A percentile compares a stretch with the other conserved stretches of the same genome.
Evolutionary conservation across 768 basidiomycete species (phyloP).

Genomic region (Boletus barrowsii): DNA sequence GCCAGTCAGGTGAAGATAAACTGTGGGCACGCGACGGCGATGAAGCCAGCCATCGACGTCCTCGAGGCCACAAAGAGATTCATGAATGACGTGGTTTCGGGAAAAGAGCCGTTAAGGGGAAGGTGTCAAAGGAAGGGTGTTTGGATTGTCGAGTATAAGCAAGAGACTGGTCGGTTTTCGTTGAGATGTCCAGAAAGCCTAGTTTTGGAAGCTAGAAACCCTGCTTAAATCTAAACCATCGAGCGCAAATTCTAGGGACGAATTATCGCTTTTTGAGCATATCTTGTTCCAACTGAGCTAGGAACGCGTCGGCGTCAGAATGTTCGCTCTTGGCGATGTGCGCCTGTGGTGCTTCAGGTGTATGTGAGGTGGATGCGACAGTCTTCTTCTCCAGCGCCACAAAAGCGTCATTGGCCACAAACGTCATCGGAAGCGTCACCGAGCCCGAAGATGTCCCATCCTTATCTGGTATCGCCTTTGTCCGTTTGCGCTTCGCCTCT

Average conservation of each 20-base stretch:
- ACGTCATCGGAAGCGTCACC: background rate
- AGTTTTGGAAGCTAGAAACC: conserved; percentile 36
- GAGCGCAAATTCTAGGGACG: no score
- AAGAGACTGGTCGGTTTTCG: conserved; percentile 41
- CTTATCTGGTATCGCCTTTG: conserved; percentile 18
- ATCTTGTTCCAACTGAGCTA: conserved; percentile 64
- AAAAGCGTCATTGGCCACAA: conserved; percentile 44
- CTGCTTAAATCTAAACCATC: conserved; percentile 2
- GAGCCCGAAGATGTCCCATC: background rate
- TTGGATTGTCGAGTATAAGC: conserved; percentile 43
- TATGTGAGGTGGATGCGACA: conserved; percentile 8
- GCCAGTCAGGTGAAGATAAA: conserved; percentile 39
- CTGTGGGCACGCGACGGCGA: conserved; percentile 48
- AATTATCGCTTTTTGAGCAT: conserved; percentile 34
- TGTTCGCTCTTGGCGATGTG: conserved; percentile 16
- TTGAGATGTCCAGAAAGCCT: conserved; percentile 49
- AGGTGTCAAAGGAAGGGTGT: conserved; percentile 36
- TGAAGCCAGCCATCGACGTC: conserved; percentile 45
- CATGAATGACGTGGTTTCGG: conserved; percentile 46
- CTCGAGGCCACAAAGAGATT: conserved; percentile 41
- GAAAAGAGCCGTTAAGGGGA: conserved; percentile 35
- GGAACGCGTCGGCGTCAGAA: conserved; percentile 54
- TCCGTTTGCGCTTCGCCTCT: conserved; percentile 68
- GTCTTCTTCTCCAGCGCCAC: conserved; percentile 44
- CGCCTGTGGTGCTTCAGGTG: conserved; percentile 27